A percentile compares a stretch with the other conserved stretches of the same genome.
Conservation (phyloP, 257 asterid genomes). For the Plantago elongata region DNA sequence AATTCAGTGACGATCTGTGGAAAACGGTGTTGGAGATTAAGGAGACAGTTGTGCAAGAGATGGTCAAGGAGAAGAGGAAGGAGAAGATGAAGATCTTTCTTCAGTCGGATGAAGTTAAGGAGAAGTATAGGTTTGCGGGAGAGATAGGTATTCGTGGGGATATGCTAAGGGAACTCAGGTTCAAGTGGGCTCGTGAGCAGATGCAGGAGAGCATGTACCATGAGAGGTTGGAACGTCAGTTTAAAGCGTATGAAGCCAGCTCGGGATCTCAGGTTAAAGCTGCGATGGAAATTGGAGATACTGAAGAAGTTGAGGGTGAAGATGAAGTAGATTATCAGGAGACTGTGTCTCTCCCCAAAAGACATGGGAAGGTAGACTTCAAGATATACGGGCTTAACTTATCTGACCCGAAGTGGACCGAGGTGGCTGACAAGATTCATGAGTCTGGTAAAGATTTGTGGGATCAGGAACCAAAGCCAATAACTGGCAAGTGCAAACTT, state of each 20-base stretch:
- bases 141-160: slow-evolving; percentile 91
- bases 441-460: slow-evolving; percentile 54
- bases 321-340: slow-evolving; percentile 28
- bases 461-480: slow-evolving; percentile 68
- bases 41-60: slow-evolving; percentile 62
- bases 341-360: slow-evolving; percentile 60
- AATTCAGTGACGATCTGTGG: slow-evolving; percentile 86
- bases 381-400: slow-evolving; percentile 90
- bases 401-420: slow-evolving; percentile 71
- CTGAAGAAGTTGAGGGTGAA: slow-evolving; percentile 11
- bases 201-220: slow-evolving; percentile 85
- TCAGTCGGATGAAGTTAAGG: slow-evolving; percentile 87
- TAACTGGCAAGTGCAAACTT: slow-evolving; percentile 66
- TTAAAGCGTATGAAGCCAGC: slow-evolving; percentile 25
- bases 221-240: slow-evolving; percentile 41
- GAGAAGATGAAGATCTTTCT: slow-evolving; percentile 81
- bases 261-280: slow-evolving; percentile 7
- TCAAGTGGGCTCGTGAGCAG: slow-evolving; percentile 90
- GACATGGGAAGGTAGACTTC: slow-evolving; percentile 84
- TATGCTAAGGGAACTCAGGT: slow-evolving; percentile 85
- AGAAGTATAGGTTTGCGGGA: slow-evolving; percentile 83
- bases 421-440: slow-evolving; percentile 77
- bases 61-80: slow-evolving; percentile 78
- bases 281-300: slow-evolving; percentile 14
- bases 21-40: slow-evolving; percentile 79